Percentiles rank a stretch among this genome's conserved stretches.
Conservation (phyloP, 305 asterid species). For the Ruellia speciosa region DNA sequence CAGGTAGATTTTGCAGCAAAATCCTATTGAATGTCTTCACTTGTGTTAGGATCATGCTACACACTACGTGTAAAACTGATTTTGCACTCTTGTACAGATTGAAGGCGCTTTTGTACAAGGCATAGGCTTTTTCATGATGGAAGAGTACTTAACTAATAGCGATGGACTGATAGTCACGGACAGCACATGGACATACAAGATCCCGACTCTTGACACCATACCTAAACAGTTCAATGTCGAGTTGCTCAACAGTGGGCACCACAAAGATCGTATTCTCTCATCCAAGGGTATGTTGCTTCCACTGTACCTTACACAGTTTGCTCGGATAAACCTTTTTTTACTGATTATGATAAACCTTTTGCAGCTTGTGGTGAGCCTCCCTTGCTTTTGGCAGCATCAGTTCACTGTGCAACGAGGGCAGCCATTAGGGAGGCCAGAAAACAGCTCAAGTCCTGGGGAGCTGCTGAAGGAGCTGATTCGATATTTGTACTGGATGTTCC, state of each 20-base stretch:
- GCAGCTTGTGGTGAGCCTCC: constrained; percentile 86
- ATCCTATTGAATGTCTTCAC: neutral
- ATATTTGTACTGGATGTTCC: constrained; percentile 53
- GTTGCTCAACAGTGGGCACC: constrained; percentile 52
- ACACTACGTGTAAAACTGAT: neutral
- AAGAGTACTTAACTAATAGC: constrained; percentile 49
- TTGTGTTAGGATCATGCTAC: neutral
- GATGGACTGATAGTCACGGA: constrained; percentile 47
- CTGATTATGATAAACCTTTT: neutral
- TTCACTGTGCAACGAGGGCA: constrained; percentile 71
- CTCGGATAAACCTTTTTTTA: neutral
- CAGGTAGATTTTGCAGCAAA: constrained; percentile 34
- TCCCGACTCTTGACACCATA: constrained; percentile 73
- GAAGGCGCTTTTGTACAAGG: constrained; percentile 87
- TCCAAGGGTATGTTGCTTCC: constrained; percentile 48
- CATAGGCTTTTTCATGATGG: constrained; percentile 78
- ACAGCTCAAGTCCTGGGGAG: constrained; percentile 49
- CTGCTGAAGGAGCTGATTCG: constrained; percentile 30
- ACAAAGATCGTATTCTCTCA: constrained; percentile 57
- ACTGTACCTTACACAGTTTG: too few relatives aligned
- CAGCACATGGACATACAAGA: constrained; percentile 72
- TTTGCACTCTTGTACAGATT: constrained; percentile 36
- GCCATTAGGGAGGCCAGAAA: constrained; percentile 61
- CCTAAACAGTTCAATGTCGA: constrained; percentile 57
- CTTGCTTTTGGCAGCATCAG: constrained; percentile 57